Conservation (phyloP, 306 rosid species). For the Casuarina equisetifolia region DNA sequence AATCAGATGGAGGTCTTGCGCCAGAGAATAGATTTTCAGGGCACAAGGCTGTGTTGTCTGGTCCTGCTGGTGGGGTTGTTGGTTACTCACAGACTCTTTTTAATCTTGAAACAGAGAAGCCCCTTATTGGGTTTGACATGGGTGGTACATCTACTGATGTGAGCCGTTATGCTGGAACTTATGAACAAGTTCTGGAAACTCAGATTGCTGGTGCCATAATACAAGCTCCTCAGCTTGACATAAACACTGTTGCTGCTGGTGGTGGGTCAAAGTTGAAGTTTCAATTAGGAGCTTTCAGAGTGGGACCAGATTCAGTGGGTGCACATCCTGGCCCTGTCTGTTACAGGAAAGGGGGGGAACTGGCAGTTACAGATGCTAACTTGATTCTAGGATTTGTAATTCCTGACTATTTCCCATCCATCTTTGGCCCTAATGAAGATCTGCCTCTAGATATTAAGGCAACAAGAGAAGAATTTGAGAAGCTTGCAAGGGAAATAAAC, state of each 20-base stretch:
- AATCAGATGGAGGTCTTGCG: slow-evolving; percentile 98
- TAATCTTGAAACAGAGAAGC: slow-evolving; percentile 75
- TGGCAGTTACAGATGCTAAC: slow-evolving; percentile 97
- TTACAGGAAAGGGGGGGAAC: slow-evolving; percentile 87
- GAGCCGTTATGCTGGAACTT: slow-evolving; percentile 87
- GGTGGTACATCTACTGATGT: slow-evolving; percentile 99
- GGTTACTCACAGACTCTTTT: slow-evolving; percentile 96
- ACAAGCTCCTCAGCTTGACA: slow-evolving; percentile 96
- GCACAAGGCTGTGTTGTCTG: slow-evolving; percentile 91
- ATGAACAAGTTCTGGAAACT: slow-evolving; percentile 94
- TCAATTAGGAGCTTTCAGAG: slow-evolving; percentile 82
- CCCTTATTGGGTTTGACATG: slow-evolving; percentile 96
- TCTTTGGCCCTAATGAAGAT: slow-evolving; percentile 82
- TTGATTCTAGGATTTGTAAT: slow-evolving; percentile 77
- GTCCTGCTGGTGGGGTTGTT: slow-evolving; percentile 98
- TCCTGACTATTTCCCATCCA: slow-evolving; percentile 90
- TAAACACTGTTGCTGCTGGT: slow-evolving; percentile 96
- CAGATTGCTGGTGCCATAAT: slow-evolving; percentile 89
- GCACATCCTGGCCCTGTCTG: slow-evolving; percentile 98
- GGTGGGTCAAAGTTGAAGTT: slow-evolving; percentile 94
- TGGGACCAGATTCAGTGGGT: slow-evolving; percentile 96
- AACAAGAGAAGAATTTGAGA: slow-evolving; percentile 65
- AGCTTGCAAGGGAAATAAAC: slow-evolving; percentile 74
- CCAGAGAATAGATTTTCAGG: slow-evolving; percentile 92
- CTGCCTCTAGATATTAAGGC: slow-evolving; percentile 74